A percentile compares a stretch with the other conserved stretches of the same genome.
phyloP scores from a whole-genome alignment of 345 rosid species.

The Lepidium sativum region DNA sequence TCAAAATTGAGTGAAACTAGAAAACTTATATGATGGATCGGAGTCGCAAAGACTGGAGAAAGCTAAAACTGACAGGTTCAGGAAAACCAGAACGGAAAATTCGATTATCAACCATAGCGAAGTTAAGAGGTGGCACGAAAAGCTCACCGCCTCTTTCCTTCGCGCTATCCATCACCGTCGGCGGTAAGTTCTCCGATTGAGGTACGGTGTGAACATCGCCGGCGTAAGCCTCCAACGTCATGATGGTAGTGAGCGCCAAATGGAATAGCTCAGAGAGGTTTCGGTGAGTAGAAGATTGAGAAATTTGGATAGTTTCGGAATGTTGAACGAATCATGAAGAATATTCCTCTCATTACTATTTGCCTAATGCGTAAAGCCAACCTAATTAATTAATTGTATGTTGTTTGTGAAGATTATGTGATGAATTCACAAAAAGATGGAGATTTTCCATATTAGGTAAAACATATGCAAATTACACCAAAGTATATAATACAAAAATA shows the following conservation, averaged over 20 bases:
- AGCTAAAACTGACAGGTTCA: conserved; percentile 54
- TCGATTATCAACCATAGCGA: conserved; percentile 59
- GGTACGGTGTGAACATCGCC: conserved; percentile 28
- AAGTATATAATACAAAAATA: too few relatives aligned
- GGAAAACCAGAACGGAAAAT: conserved; percentile 76
- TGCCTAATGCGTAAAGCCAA: not conserved
- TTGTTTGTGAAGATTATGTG: too few relatives aligned
- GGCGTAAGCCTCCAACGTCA: conserved; percentile 25
- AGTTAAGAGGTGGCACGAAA: conserved; percentile 66
- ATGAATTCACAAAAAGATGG: too few relatives aligned
- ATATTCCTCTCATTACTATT: not conserved
- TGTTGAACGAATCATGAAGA: not conserved
- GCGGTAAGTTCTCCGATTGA: conserved; percentile 16
- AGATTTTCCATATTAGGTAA: too few relatives aligned
- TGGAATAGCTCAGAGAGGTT: not conserved
- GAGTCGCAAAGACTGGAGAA: conserved; percentile 51
- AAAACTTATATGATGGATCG: conserved; percentile 55
- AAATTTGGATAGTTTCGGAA: not conserved
- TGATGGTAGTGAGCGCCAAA: not conserved
- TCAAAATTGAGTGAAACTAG: not conserved
- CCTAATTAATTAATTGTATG: not conserved
- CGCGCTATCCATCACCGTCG: conserved; percentile 9
- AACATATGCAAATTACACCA: too few relatives aligned
- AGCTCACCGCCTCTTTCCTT: conserved; percentile 34
- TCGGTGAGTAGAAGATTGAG: not conserved